Evolutionary conservation across 352 stramenopile genomes (phyloP), one percentile per base, ranked within the genome.

Genomic region (Blastocystis hominis): DNA sequence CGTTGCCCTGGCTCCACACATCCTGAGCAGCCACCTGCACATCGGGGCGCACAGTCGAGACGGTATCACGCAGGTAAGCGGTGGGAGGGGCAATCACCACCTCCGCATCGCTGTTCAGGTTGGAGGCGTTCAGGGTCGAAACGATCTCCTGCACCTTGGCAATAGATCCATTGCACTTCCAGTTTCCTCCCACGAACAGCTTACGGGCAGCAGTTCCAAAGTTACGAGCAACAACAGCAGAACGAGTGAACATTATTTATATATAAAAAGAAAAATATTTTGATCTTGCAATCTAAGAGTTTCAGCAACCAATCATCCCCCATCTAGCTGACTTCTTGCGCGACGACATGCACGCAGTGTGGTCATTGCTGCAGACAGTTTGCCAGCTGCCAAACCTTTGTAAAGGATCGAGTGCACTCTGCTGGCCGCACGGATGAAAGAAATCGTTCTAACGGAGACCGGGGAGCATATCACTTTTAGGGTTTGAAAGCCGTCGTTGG

Each of bases 171-270:
- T 97, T 97, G 92, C 96, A 98, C 91, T 99, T 99, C 96, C 96
- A 99, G 93, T 99, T 99, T 90, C 96, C 96, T 61, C 96, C 96
- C 55, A 99, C 94, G 90, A 99, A 98, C 90, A 98, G 98, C 92
- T 98, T 98, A 89, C 92, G 91, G 62, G 92, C 66, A 47, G 88
- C 78, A 69, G 54, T 70, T 70, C 76, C 63, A 42, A 86, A 86
- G 44, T 54, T 54, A 59, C 76, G 59, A 70, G 76, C 76, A 46
- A 80, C 38, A 46, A 80, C 20, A 30, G 70, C 20, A 80, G 70
- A 80, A 80, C 46, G 70, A 80, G 70, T 36, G 36, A 80, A 46
- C 70, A 80, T 80, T n/a, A 30, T 54, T 34, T 36, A 10, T 20
- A 50, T 47, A 30, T 30, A 42, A 34, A 64, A 47, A 64, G 50